These are phyloP conservation scores for Wickerhamia fluorescens DNA, from an alignment of 805 yeast species.

Conservation along the genomic window DNA sequence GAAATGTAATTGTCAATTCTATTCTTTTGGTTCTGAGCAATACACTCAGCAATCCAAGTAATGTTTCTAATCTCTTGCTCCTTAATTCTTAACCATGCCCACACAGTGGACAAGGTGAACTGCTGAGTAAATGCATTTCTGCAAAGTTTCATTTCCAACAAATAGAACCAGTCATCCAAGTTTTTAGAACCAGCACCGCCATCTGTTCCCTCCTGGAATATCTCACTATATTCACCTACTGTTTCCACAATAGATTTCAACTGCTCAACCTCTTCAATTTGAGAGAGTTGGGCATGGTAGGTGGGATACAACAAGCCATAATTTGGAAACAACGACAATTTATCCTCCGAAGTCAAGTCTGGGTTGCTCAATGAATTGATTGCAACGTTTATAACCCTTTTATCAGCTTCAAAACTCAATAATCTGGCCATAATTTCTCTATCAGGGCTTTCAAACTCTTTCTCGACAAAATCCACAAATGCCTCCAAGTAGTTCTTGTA, in stretches of 20 bases:
- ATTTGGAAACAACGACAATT: slow-evolving; percentile 65
- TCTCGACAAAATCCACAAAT: slow-evolving; percentile 58
- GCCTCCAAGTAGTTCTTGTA: slow-evolving; percentile 92
- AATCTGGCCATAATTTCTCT: slow-evolving; percentile 72
- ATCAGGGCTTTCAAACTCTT: slow-evolving; percentile 66
- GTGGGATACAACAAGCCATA: slow-evolving; percentile 77
- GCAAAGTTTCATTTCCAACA: slow-evolving; percentile 86
- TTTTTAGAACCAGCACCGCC: slow-evolving; percentile 39
- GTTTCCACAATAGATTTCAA: slow-evolving; percentile 58
- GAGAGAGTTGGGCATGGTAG: slow-evolving; percentile 58
- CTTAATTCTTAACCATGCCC: slow-evolving; percentile 95
- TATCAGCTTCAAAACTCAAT: slow-evolving; percentile 88
- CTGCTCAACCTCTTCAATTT: slow-evolving; percentile 80
- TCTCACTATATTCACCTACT: slow-evolving; percentile 59
- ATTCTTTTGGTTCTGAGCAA: slow-evolving; percentile 96
- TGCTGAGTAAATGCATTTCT: slow-evolving; percentile 94
- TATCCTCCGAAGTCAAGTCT: slow-evolving; percentile 69
- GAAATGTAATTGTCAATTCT: slow-evolving; percentile 86
- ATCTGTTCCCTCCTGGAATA: slow-evolving; percentile 36
- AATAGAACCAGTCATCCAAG: slow-evolving; percentile 91
- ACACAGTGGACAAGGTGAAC: slow-evolving; percentile 79
- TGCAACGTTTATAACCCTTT: slow-evolving; percentile 86
- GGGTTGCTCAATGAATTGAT: slow-evolving; percentile 79
- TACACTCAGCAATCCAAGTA: slow-evolving; percentile 99
- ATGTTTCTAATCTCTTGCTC: slow-evolving; percentile 97